phyloP scores from a whole-genome alignment of 2,329 filamentous ascomycete genomes.

The Hypomyces perniciosus region DNA sequence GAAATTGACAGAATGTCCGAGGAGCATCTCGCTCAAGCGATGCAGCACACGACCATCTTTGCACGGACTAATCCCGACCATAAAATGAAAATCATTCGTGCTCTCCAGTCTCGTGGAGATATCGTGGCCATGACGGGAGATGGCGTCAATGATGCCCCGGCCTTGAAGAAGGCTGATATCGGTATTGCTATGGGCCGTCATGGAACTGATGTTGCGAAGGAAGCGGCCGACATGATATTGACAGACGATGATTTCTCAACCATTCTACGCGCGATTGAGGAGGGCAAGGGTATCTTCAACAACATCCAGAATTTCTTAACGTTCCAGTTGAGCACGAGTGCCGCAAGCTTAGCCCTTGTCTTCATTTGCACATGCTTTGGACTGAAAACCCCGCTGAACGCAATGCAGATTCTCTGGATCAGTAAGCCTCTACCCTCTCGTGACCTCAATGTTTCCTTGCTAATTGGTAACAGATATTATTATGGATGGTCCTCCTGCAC shows the following conservation, averaged over 20 bases:
- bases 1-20: constrained; percentile 92
- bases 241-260: constrained; percentile 87
- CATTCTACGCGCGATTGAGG: constrained; percentile 91
- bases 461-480: constrained; percentile 69
- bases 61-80: constrained; percentile 95
- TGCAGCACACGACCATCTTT: constrained; percentile 87
- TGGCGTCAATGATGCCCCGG: constrained; percentile 95
- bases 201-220: constrained; percentile 95
- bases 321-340: constrained; percentile 95
- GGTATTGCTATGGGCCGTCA: constrained; percentile 94
- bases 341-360: constrained; percentile 84
- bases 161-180: constrained; percentile 94
- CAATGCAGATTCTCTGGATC: constrained; percentile 99
- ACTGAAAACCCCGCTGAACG: constrained; percentile 91
- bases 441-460: neutral
- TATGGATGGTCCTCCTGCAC: constrained; percentile 97
- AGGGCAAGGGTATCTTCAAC: constrained; percentile 98
- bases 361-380: constrained; percentile 88
- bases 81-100: constrained; percentile 93
- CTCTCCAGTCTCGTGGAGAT: constrained; percentile 85
- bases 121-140: constrained; percentile 99
- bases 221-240: constrained; percentile 88
- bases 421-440: constrained; percentile 56
- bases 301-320: constrained; percentile 99
- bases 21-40: constrained; percentile 73